Evolutionary conservation across 2,329 filamentous ascomycete genomes (phyloP).

Genomic region (Penicillium aurantiogriseum): DNA sequence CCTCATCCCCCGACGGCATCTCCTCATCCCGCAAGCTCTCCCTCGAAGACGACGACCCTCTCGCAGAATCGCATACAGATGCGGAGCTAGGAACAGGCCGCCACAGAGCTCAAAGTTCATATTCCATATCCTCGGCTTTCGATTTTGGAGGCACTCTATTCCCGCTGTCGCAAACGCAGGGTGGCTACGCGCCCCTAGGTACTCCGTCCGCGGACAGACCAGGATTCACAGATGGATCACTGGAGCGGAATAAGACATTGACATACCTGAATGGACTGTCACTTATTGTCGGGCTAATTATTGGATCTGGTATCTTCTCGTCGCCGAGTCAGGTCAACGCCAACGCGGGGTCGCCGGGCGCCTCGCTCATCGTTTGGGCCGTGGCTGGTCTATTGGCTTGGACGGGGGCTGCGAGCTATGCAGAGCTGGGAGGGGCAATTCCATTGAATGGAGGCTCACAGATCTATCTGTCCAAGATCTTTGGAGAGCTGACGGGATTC

Average conservation of each 20-base stretch:
- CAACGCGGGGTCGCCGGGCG: conserved; percentile 87
- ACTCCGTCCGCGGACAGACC: conserved; percentile 63
- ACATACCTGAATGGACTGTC: conserved; percentile 93
- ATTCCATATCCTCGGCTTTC: conserved; percentile 89
- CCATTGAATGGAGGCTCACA: conserved; percentile 93
- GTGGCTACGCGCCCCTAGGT: conserved; percentile 82
- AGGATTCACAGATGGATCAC: conserved; percentile 61
- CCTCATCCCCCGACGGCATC: conserved; percentile 76
- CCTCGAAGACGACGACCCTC: conserved; percentile 79
- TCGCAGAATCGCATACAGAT: conserved; percentile 53
- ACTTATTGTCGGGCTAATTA: conserved; percentile 87
- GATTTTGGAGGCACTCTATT: conserved; percentile 94
- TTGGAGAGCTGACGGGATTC: conserved; percentile 89
- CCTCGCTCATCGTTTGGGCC: conserved; percentile 84
- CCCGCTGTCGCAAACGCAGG: conserved; percentile 79
- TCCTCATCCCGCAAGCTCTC: conserved; percentile 91
- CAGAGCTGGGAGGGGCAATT: conserved; percentile 92
- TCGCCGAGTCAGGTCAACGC: conserved; percentile 89
- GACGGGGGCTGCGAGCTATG: conserved; percentile 94
- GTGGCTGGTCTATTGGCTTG: conserved; percentile 90
- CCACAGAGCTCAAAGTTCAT: conserved; percentile 62
- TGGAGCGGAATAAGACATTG: conserved; percentile 94
- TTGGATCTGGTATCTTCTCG: conserved; percentile 94
- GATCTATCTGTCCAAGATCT: conserved; percentile 92
- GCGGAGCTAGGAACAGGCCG: conserved; percentile 51